Base-by-base conservation (phyloP, 164 flowering plant genomes). In the Protea cynaroides region DNA sequence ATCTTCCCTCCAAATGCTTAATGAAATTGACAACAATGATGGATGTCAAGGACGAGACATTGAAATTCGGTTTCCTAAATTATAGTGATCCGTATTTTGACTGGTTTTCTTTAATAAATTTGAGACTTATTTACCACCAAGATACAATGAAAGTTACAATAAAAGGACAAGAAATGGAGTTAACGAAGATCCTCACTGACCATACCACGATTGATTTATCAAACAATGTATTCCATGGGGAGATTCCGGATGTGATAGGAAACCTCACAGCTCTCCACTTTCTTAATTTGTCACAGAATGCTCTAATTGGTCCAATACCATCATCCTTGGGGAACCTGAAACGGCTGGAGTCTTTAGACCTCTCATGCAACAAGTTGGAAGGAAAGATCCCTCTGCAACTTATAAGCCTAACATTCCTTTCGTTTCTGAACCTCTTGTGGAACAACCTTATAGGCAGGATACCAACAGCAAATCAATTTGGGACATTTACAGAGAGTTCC, bases 191-290 rank as follows among this genome's bases (percentile, higher is more conserved):
- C n/a, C 61, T 80, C 8, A 77, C 70, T 0, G 3, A 74, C 23
- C 82, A 74, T 74, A 77, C 78, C 7, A 51, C 77, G 51, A 71
- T 85, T 50, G 92, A 86, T 62, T 59, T 85, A 51, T 89, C 96
- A 0, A 25, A 52, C 59, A 89, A 86, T 56, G 44, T 40, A 0
- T 79, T 89, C 40, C 55, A 72, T 4, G 92, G 90, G 12, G 25
- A 25, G 1, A 79, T 89, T 25, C 96, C 96, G 17, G 57, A 68
- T 25, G 69, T 4, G 11, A 1, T 85, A 0, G 87, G 82, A 47
- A 8, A 71, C 2, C 72, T 89, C 43, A 75, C 15, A 1, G 62
- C 80, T 0, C 83, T 86, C 3, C 50, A 62, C 34, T 49, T 71
- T 23, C 85, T 89, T 47, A 85, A 86, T 63, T 52, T 89, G 24